phyloP scores from a whole-genome alignment of 768 basidiomycete genomes.

The Phylloporus rhodoxanthus region DNA sequence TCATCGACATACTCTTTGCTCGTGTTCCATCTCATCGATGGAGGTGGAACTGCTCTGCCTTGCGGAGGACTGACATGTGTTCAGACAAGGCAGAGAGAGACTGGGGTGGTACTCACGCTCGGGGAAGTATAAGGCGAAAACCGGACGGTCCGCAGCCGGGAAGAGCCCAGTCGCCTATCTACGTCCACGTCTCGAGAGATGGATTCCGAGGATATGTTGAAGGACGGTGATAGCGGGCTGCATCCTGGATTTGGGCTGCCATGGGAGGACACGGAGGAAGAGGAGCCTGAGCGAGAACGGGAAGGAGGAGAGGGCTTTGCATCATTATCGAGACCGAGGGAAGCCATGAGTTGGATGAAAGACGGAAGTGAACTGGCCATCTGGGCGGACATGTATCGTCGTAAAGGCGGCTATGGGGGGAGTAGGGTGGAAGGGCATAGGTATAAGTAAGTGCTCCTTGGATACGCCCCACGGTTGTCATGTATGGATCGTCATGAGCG shows the following conservation, averaged over 20 bases:
- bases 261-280: slow-evolving; percentile 43
- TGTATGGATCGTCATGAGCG: slow-evolving; percentile 23
- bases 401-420: slow-evolving; percentile 14
- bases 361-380: slow-evolving; percentile 73
- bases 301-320: slow-evolving; percentile 23
- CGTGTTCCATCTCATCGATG: slow-evolving; percentile 22
- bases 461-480: slow-evolving; percentile 37
- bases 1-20: slow-evolving; percentile 33
- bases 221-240: slow-evolving; percentile 30
- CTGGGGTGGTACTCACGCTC: slow-evolving; percentile 15
- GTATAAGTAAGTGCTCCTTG: slow-evolving; percentile 28
- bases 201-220: slow-evolving; percentile 31
- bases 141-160: slow-evolving; percentile 25
- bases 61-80: slow-evolving; percentile 31
- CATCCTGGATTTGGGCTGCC: slow-evolving; percentile 31
- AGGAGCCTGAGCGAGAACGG: slow-evolving; percentile 37
- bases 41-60: slow-evolving; percentile 43
- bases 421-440: slow-evolving; percentile 15
- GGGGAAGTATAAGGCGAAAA: slow-evolving; percentile 29
- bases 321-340: slow-evolving; percentile 64
- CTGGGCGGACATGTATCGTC: slow-evolving; percentile 22
- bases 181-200: slow-evolving; percentile 25
- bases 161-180: slow-evolving; percentile 25
- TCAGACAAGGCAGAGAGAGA: neutral
- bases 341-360: slow-evolving; percentile 82